Conservation (phyloP, 2,329 filamentous ascomycete genomes). For the Penicillium psychrosexuale region DNA sequence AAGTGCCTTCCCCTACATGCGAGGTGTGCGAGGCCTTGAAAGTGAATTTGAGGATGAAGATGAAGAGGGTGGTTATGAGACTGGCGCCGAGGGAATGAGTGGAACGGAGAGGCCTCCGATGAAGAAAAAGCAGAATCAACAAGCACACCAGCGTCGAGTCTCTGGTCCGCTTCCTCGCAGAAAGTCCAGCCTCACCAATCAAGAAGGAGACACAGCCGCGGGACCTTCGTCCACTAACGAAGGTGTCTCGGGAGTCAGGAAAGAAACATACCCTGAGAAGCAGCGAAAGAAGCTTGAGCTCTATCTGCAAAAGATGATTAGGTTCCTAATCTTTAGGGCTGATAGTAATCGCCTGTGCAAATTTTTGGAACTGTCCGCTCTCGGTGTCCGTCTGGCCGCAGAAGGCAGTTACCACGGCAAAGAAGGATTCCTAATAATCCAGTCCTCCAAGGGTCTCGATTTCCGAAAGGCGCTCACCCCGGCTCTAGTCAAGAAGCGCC, state of each 20-base stretch:
- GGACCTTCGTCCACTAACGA: slow-evolving; percentile 31
- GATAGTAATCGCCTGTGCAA: slow-evolving; percentile 95
- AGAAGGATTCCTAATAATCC: slow-evolving; percentile 89
- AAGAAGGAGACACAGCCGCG: slow-evolving; percentile 41
- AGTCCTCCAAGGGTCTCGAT: slow-evolving; percentile 84
- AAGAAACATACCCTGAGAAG: slow-evolving; percentile 68
- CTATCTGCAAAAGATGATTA: slow-evolving; percentile 90
- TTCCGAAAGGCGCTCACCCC: slow-evolving; percentile 78
- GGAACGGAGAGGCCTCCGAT: slow-evolving; percentile 61
- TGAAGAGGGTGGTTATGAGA: slow-evolving; percentile 47
- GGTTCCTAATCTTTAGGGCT: slow-evolving; percentile 92
- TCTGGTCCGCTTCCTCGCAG: slow-evolving; percentile 58
- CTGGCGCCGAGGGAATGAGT: slow-evolving; percentile 63
- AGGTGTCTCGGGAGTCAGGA: slow-evolving; percentile 41
- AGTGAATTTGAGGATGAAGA: slow-evolving; percentile 74
- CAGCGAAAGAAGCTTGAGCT: slow-evolving; percentile 83
- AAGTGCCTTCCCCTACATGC: slow-evolving; percentile 84
- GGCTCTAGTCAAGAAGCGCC: slow-evolving; percentile 72
- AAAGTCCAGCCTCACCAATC: slow-evolving; percentile 52
- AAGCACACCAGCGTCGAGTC: slow-evolving; percentile 42
- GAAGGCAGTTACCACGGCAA: slow-evolving; percentile 98
- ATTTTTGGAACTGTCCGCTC: slow-evolving; percentile 88
- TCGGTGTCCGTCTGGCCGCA: slow-evolving; percentile 88
- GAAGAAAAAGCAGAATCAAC: slow-evolving; percentile 44
- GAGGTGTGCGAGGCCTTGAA: slow-evolving; percentile 73